Evolutionary conservation across 805 yeast genomes (phyloP).

Genomic region (Saccharomycopsis fodiens): DNA sequence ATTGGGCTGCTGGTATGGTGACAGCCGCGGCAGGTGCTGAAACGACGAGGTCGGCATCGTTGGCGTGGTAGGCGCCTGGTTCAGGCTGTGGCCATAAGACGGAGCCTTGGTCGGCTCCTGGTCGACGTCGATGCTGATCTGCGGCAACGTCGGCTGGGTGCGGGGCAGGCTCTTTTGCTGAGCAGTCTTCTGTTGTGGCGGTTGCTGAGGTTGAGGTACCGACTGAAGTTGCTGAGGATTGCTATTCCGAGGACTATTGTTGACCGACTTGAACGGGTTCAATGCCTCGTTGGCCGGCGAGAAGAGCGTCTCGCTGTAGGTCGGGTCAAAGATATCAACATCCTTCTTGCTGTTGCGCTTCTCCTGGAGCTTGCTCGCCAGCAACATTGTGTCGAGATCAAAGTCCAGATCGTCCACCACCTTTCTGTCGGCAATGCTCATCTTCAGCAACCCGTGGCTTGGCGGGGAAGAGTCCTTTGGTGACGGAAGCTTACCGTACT

Average conservation of each 20-base stretch:
- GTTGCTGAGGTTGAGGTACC: not conserved
- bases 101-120: not conserved
- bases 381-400: conserved; percentile 13
- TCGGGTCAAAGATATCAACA: conserved; percentile 20
- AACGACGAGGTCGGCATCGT: not conserved
- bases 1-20: not conserved
- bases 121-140: conserved; percentile 15
- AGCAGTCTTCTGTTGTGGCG: not conserved
- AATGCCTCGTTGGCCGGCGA: conserved; percentile 14
- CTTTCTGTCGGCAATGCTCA: conserved; percentile 5
- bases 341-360: conserved; percentile 11
- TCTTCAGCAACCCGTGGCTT: not conserved
- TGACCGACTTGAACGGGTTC: conserved; percentile 4
- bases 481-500: conserved; percentile 26
- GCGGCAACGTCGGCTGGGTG: conserved; percentile 13
- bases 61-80: not conserved
- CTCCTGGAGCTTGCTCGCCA: conserved; percentile 5
- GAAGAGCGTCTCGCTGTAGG: conserved; percentile 16
- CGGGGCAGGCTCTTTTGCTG: not conserved
- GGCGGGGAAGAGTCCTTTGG: not conserved
- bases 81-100: not conserved
- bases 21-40: not conserved
- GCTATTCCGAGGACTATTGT: not conserved
- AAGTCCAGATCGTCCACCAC: conserved; percentile 20
- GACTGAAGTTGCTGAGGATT: not conserved